Evolutionary conservation across 73 alveolate genomes (phyloP), one percentile per base, ranked within the genome.

Genomic region (Breviolum minutum): DNA sequence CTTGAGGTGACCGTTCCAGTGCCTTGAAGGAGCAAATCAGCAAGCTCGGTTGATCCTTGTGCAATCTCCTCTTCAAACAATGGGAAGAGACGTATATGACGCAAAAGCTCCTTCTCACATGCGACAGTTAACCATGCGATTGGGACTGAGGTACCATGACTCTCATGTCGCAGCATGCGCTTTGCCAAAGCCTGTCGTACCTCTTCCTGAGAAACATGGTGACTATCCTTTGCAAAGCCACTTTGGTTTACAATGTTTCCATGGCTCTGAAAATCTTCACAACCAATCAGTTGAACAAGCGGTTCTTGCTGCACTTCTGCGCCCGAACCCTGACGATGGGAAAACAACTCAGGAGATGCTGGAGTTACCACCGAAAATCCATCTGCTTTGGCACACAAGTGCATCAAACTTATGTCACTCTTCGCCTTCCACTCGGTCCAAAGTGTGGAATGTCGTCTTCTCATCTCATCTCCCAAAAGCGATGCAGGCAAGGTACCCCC

Each of bases 81-180:
- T 12, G 98, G 98, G 81, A 92, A 74, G 54, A 4, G 19, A 24
- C 98, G 98, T 3, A 92, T 73, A 30, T 92, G 98, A 6, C 98
- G 98, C 32, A 92, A 69, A 20, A 92, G 98, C 91, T 73, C 98
- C 98, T 92, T 92, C 80, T 92, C 98, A 40, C 86, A 76, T 17
- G 98, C 98, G 22, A 92, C 62, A 64, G 90, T 74, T 68, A 92
- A 68, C 98, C 98, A 92, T n/a, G 98, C 90, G 5, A 92, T 40
- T 24, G 98, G 98, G 90, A 92, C 91, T n/a, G 98, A 63, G 29
- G 81, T 90, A n/a, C 68, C 77, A 19, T 54, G 12, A 27, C 81
- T 17, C 22, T 63, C 97, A 22, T 71, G 98, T 7, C 90, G 89
- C 76, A 48, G 26, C 24, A 92, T 62, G 77, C 97, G 97, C 16